Evolutionary conservation across 345 rosid genomes (phyloP).

Genomic region (Cardamine occulta): DNA sequence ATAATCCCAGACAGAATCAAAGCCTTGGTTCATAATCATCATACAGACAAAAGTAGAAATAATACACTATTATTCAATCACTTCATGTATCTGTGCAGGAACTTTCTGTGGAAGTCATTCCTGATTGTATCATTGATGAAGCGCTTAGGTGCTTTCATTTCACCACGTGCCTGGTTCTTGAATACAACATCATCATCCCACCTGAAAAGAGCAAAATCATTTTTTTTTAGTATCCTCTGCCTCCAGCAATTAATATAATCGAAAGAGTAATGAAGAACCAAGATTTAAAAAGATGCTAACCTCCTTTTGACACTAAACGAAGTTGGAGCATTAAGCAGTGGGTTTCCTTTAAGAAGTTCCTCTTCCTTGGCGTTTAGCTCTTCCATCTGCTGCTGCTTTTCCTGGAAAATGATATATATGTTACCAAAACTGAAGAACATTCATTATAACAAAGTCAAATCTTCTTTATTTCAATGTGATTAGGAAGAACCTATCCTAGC

Average conservation of each 20-base stretch:
- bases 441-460: not conserved
- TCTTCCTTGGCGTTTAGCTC: conserved; percentile 88
- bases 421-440: not conserved
- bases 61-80: conserved; percentile 42
- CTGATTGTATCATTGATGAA: conserved; percentile 97
- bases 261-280: not conserved
- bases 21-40: conserved; percentile 25
- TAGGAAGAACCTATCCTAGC: not conserved
- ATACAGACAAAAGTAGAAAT: conserved; percentile 33
- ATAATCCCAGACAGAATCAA: conserved; percentile 25
- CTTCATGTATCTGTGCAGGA: conserved; percentile 95
- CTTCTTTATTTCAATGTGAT: conserved; percentile 12
- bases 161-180: conserved; percentile 98
- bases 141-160: conserved; percentile 89
- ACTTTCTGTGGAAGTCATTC: conserved; percentile 92
- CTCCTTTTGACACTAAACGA: conserved; percentile 86
- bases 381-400: conserved; percentile 70
- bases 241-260: conserved; percentile 2
- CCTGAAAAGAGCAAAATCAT: conserved; percentile 45
- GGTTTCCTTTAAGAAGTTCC: conserved; percentile 93
- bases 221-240: not conserved
- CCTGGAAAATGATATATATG: conserved; percentile 52
- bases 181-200: conserved; percentile 99
- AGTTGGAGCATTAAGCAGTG: conserved; percentile 74
- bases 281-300: conserved; percentile 39